Evolutionary conservation across 2,329 filamentous ascomycete genomes (phyloP).

Genomic region (Fusarium graminum): DNA sequence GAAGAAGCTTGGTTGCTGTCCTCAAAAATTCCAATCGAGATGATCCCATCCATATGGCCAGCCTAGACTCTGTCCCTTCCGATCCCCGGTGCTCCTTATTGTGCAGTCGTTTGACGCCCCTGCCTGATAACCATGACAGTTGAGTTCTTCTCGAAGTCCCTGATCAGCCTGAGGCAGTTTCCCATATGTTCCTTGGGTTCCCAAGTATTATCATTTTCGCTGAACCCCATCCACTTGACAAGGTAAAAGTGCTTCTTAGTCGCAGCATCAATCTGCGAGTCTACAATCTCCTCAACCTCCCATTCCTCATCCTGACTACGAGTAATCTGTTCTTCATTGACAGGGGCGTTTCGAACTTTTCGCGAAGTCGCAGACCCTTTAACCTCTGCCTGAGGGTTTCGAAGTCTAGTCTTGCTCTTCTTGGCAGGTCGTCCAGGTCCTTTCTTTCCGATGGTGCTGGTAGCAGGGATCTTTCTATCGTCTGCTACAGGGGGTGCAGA

Average conservation of each 20-base stretch:
- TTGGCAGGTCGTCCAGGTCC: conserved; percentile 29
- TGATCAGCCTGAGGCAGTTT: conserved; percentile 55
- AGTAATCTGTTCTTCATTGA: conserved; percentile 24
- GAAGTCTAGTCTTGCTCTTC: conserved; percentile 27
- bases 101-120: background rate
- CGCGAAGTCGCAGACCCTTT: background rate
- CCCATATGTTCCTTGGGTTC: conserved; percentile 62
- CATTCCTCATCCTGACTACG: conserved; percentile 52
- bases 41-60: background rate
- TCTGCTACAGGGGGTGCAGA: background rate
- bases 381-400: background rate
- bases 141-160: conserved; percentile 53
- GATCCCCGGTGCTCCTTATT: background rate
- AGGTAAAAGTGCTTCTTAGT: conserved; percentile 59
- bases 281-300: conserved; percentile 63
- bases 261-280: conserved; percentile 54
- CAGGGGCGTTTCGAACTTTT: conserved; percentile 58
- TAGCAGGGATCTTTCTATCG: background rate
- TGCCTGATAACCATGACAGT: too few relatives aligned
- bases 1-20: background rate
- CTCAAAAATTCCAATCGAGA: background rate
- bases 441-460: conserved; percentile 5
- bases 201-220: conserved; percentile 63
- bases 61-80: background rate
- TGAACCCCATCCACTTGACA: conserved; percentile 68